These are phyloP conservation scores for Bolboschoenus planiculmis DNA, from an alignment of 176 grass and related monocot species.

Conservation along the genomic window DNA sequence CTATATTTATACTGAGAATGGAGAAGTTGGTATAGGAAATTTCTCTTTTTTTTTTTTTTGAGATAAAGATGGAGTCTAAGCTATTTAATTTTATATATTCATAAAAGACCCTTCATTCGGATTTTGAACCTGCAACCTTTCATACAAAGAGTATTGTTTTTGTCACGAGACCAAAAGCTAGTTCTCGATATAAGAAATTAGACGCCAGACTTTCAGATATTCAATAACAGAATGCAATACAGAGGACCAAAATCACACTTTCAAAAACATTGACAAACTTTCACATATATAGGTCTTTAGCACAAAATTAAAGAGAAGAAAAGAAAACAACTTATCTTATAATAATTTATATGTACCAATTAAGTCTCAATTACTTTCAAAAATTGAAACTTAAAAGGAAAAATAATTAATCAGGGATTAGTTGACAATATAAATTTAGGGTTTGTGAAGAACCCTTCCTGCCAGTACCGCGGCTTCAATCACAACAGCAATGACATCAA, in stretches of 20 bases:
- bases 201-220: not conserved
- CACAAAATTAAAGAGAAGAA: not conserved
- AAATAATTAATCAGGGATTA: not conserved
- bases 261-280: not conserved
- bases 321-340: not conserved
- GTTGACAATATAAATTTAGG: conserved; percentile 17
- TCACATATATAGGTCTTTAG: not conserved
- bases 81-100: no score
- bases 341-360: not conserved
- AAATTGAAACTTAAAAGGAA: not conserved
- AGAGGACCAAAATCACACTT: not conserved
- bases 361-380: not conserved
- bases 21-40: not conserved
- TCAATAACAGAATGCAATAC: not conserved
- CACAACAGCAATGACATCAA: conserved; percentile 58
- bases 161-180: no score
- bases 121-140: no score
- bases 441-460: conserved; percentile 72
- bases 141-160: no score
- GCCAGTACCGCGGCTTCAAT: conserved; percentile 82
- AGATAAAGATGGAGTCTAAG: no score
- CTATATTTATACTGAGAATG: not conserved
- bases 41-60: no score
- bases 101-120: no score
- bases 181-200: no score